Evolutionary conservation across 2,329 filamentous ascomycete genomes (phyloP).

Genomic region (Penicillium thymicola): DNA sequence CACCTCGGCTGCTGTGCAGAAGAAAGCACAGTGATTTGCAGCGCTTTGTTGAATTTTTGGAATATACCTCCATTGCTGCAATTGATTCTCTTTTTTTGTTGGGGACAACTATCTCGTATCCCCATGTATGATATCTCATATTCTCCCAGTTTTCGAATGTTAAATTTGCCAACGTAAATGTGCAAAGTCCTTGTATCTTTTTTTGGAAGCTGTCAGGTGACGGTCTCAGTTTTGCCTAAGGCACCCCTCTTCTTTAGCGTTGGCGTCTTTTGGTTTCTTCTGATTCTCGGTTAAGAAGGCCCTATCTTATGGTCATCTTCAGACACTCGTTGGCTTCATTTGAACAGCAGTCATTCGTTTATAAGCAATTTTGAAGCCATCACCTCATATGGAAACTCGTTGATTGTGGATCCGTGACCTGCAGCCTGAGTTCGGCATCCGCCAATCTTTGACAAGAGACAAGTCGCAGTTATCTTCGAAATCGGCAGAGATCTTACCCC

Average conservation of each 20-base stretch:
- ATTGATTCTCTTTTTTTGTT: conserved; percentile 1
- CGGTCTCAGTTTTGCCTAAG: conserved; percentile 12
- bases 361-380: background rate
- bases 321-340: conserved; percentile 7
- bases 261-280: conserved; percentile 16
- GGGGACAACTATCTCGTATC: conserved; percentile 10
- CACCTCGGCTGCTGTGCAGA: conserved; percentile 82
- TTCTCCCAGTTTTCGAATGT: background rate
- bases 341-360: conserved; percentile 18
- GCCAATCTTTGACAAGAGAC: conserved; percentile 1
- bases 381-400: background rate
- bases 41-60: conserved; percentile 2
- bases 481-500: background rate
- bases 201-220: conserved; percentile 24
- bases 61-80: conserved; percentile 6
- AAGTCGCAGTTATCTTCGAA: background rate
- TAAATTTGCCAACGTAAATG: conserved; percentile 1
- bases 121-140: conserved; percentile 24
- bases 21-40: conserved; percentile 62
- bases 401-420: conserved; percentile 4
- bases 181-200: conserved; percentile 6
- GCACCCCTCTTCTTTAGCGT: conserved; percentile 17
- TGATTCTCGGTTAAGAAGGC: conserved; percentile 14
- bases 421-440: conserved; percentile 8
- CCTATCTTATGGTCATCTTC: background rate